phyloP scores from a whole-genome alignment of 2,329 filamentous ascomycete genomes.

The Cladophialophora chaetospira region DNA sequence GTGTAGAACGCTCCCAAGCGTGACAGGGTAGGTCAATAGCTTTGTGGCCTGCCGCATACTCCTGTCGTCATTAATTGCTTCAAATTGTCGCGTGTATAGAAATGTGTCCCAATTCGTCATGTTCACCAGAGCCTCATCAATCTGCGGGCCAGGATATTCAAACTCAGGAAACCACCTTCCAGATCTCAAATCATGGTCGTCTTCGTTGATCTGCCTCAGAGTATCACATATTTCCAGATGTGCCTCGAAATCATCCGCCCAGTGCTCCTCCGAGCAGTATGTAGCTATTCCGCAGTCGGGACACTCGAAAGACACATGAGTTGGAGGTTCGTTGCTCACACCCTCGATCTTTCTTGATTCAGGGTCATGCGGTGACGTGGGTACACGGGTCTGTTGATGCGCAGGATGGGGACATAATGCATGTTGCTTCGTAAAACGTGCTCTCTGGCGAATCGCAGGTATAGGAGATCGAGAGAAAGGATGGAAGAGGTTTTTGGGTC shows the following conservation, averaged over 20 bases:
- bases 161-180: constrained; percentile 94
- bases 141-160: constrained; percentile 82
- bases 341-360: constrained; percentile 61
- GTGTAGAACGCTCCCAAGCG: constrained; percentile 86
- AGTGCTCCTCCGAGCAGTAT: constrained; percentile 92
- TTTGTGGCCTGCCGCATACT: constrained; percentile 91
- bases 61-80: constrained; percentile 86
- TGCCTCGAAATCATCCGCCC: constrained; percentile 91
- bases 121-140: constrained; percentile 91
- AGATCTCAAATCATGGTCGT: constrained; percentile 91
- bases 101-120: constrained; percentile 99
- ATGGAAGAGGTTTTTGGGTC: constrained; percentile 86
- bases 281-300: constrained; percentile 93
- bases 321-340: constrained; percentile 56
- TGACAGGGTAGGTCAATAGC: constrained; percentile 89
- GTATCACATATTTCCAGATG: constrained; percentile 93
- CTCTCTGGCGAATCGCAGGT: constrained; percentile 81
- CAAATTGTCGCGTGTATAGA: constrained; percentile 87
- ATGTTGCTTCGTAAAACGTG: constrained; percentile 88
- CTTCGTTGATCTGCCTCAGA: constrained; percentile 90
- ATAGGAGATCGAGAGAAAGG: constrained; percentile 86
- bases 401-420: constrained; percentile 90
- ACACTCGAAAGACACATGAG: constrained; percentile 90
- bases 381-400: constrained; percentile 73
- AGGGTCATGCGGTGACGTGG: constrained; percentile 65